Evolutionary conservation across 768 basidiomycete species (phyloP), one percentile per base, ranked within the genome.

Genomic region (Leccinum imitatum): DNA sequence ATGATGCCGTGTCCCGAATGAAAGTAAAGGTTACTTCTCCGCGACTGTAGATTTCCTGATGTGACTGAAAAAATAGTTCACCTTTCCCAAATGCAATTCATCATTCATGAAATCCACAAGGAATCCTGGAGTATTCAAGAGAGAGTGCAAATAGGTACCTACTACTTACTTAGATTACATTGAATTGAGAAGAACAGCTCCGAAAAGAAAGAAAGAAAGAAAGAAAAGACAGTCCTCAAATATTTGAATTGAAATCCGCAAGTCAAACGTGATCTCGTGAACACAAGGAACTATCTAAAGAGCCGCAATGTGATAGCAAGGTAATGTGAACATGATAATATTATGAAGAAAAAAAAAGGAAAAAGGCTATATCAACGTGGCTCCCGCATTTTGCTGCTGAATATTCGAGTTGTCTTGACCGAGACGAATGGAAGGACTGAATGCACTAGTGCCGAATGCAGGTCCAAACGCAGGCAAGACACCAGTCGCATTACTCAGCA

Each of bases 361-460:
- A 52, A 48, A 47, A 46, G 35, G 62, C 71, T 74, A 86, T 61
- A 86, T 85, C 57, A 86, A 71, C 23, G 83, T 83, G 9, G 78
- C 72, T 10, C 75, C 75, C 21, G 74, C 75, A 54, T 79, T 80
- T 64, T 78, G 77, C 57, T 79, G 82, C 61, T 77, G 68, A 52
- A 72, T 70, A 37, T 60, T 67, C 50, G 59, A 56, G 9, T 48
- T 19, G 15, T 61, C 66, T 56, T 65, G 72, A 44, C 59, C 58
- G 35, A 53, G 35, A 44, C 65, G 62, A 6, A 63, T 55, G 57
- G 59, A 64, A 11, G 67, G 54, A 21, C 64, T 58, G 57, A 75
- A 73, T 25, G 69, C 60, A 21, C 58, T 59, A 48, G 57, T 62
- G 35, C 71, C 68, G 0, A 72, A 57, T 13, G 58, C 69, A 25